Percentiles rank a stretch among this genome's conserved stretches.
Conservation (phyloP, 768 basidiomycete species). For the Mycena galopus region DNA sequence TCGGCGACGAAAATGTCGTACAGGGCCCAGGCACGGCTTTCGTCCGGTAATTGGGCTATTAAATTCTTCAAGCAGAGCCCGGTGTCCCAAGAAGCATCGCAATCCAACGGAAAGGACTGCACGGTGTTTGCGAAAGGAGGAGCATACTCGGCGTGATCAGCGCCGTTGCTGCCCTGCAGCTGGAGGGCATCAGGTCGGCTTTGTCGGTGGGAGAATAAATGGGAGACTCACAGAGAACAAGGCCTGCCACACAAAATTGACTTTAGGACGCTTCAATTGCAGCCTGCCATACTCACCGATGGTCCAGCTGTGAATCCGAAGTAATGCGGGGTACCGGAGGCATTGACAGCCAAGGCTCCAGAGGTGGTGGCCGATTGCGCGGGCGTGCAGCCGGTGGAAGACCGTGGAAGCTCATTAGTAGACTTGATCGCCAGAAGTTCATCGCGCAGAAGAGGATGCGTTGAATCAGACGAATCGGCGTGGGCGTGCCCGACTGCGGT, state of each 20-base stretch:
- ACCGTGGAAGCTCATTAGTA: background rate
- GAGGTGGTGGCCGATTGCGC: background rate
- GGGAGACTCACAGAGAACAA: constrained; percentile 7
- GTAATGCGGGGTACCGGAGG: constrained; percentile 13
- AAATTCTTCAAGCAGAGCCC: background rate
- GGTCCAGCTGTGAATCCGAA: constrained; percentile 30
- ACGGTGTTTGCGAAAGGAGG: background rate
- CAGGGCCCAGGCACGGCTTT: constrained; percentile 12
- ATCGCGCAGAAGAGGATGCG: constrained; percentile 18
- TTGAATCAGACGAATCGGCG: background rate
- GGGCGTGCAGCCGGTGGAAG: background rate
- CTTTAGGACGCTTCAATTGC: background rate
- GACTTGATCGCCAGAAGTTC: constrained; percentile 10
- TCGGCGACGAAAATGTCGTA: background rate
- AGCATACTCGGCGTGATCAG: background rate
- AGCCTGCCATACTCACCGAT: constrained; percentile 1
- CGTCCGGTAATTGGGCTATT: background rate
- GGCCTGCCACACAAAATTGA: background rate
- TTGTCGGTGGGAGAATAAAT: background rate
- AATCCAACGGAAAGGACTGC: background rate
- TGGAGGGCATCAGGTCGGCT: background rate
- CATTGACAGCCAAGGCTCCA: constrained; percentile 6
- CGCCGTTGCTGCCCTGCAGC: constrained; percentile 6
- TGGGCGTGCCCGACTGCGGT: constrained; percentile 10
- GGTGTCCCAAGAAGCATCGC: constrained; percentile 2